These are phyloP conservation scores for Eimeria praecox DNA, from an alignment of 169 alveolate genomes.

Conservation along the genomic window DNA sequence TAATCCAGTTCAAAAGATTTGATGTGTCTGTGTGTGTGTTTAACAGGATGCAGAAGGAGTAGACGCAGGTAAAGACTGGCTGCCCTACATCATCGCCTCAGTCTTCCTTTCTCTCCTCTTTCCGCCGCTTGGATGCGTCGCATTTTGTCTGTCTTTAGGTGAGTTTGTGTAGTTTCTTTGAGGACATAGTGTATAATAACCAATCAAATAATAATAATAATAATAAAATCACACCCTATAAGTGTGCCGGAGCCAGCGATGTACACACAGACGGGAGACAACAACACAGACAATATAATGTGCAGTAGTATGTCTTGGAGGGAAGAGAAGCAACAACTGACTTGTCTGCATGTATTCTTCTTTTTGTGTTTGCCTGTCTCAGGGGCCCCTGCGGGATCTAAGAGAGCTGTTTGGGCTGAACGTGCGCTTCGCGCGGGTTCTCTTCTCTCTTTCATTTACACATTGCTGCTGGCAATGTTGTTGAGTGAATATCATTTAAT, in stretches of 20 bases:
- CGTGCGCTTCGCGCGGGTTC: constrained; percentile 68
- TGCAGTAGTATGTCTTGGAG: too few relatives aligned
- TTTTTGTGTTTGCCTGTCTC: neutral
- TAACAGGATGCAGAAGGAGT: neutral
- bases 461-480: constrained; percentile 66
- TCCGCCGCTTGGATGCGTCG: constrained; percentile 76
- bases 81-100: constrained; percentile 59
- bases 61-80: constrained; percentile 35
- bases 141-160: constrained; percentile 63
- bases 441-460: constrained; percentile 65
- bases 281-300: too few relatives aligned
- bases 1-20: neutral
- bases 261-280: too few relatives aligned
- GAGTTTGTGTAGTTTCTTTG: neutral
- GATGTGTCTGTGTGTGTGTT: neutral
- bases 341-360: neutral
- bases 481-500: constrained; percentile 48
- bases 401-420: constrained; percentile 59
- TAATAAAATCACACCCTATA: too few relatives aligned
- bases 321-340: neutral
- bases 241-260: too few relatives aligned
- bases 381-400: constrained; percentile 67
- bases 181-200: neutral
- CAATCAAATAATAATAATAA: neutral
- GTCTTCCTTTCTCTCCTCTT: constrained; percentile 51